Conservation (phyloP, 768 basidiomycete genomes). For the Tulasnella sp. region DNA sequence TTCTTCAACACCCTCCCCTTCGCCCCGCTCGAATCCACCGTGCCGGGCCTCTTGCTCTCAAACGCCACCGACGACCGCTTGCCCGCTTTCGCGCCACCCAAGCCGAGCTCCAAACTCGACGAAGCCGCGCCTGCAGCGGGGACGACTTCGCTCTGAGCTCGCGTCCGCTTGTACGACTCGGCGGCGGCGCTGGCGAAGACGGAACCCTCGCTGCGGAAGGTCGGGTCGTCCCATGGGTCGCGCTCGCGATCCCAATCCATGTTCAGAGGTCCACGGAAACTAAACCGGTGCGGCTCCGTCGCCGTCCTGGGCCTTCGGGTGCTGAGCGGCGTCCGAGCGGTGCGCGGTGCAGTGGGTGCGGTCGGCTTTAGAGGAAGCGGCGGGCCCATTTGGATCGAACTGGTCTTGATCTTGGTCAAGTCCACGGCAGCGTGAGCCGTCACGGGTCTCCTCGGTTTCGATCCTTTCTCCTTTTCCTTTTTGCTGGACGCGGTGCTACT, state of each 20-base stretch:
- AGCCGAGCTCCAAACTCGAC: neutral
- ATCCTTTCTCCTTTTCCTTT: neutral
- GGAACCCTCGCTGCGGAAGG: neutral
- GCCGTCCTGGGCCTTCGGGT: neutral
- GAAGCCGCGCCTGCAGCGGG: neutral
- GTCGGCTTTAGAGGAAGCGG: too few species aligned
- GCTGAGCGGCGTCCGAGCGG: neutral
- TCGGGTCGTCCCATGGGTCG: neutral
- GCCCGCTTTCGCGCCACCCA: neutral
- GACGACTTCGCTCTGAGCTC: neutral
- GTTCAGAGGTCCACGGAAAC: neutral
- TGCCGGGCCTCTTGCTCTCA: neutral
- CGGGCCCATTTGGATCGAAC: too few species aligned
- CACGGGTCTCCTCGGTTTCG: neutral
- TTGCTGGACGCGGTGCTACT: neutral
- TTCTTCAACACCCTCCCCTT: neutral
- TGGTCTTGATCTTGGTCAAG: neutral
- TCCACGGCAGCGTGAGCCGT: neutral
- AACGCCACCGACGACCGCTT: neutral
- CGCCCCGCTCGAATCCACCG: neutral
- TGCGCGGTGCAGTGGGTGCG: too few species aligned
- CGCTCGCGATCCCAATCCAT: neutral
- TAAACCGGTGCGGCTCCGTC: neutral
- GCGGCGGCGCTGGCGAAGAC: neutral
- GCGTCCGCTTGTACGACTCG: neutral